A percentile compares a stretch with the other conserved stretches of the same genome.
phyloP scores from a whole-genome alignment of 2,329 filamentous ascomycete species.

The Truncatella angustata region DNA sequence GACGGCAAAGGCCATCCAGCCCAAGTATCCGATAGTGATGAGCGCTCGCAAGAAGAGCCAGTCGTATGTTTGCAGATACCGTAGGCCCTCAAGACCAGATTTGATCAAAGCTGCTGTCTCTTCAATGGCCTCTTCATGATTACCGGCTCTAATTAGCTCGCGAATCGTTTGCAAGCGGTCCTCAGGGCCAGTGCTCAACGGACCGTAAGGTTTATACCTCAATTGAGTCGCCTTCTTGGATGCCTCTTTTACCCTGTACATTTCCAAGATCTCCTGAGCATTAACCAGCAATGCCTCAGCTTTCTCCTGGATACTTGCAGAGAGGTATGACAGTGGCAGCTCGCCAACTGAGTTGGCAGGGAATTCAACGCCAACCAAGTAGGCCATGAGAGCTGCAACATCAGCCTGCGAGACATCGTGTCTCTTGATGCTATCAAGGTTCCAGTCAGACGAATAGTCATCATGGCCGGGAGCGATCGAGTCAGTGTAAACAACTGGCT shows the following conservation, averaged over 20 bases:
- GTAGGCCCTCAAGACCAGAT: conserved; percentile 74
- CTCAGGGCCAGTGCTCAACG: conserved; percentile 63
- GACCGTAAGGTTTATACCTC: conserved; percentile 72
- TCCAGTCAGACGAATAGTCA: conserved; percentile 89
- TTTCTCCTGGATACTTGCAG: conserved; percentile 71
- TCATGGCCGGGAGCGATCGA: conserved; percentile 76
- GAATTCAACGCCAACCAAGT: conserved; percentile 82
- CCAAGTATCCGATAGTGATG: conserved; percentile 86
- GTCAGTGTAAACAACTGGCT: conserved; percentile 59
- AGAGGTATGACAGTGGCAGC: conserved; percentile 79
- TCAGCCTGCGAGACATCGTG: conserved; percentile 95
- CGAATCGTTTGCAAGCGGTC: conserved; percentile 67
- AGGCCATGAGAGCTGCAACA: conserved; percentile 92
- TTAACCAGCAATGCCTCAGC: conserved; percentile 83
- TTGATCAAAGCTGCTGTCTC: conserved; percentile 76
- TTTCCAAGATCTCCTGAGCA: conserved; percentile 83
- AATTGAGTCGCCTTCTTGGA: conserved; percentile 75
- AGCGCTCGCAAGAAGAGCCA: conserved; percentile 92
- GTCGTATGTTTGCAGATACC: conserved; percentile 97
- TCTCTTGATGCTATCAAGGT: conserved; percentile 73
- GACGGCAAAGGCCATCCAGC: conserved; percentile 91
- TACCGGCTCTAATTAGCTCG: conserved; percentile 61
- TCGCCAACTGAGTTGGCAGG: conserved; percentile 96
- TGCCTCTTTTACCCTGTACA: conserved; percentile 92
- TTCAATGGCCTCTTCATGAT: conserved; percentile 75